Conservation (phyloP, 495 filamentous ascomycete species). For the Penicillium manginii region DNA sequence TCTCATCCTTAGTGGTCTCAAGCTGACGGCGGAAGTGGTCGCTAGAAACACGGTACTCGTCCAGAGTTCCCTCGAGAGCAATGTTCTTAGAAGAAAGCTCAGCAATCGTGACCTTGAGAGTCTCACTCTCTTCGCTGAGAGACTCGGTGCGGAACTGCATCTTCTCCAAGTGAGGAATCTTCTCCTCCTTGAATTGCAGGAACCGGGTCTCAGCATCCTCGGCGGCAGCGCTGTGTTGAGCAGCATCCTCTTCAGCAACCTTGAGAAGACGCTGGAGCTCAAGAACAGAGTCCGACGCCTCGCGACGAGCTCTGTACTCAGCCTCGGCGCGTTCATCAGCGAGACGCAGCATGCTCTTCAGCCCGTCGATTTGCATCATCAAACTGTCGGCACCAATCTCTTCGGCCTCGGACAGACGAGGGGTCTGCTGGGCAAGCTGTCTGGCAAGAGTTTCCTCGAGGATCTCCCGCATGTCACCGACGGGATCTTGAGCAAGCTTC, state of each 20-base stretch:
- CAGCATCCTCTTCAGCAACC: conserved; percentile 72
- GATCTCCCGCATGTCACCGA: conserved; percentile 47
- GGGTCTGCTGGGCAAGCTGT: conserved; percentile 39
- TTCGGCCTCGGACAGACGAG: conserved; percentile 45
- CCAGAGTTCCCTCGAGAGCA: conserved; percentile 58
- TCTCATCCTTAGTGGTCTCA: conserved; percentile 57
- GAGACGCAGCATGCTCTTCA: conserved; percentile 57
- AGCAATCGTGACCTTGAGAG: conserved; percentile 64
- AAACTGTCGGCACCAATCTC: conserved; percentile 53
- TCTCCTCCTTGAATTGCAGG: conserved; percentile 56
- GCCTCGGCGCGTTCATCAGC: conserved; percentile 56
- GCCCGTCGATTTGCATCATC: conserved; percentile 56
- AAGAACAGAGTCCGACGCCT: conserved; percentile 71
- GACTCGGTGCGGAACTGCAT: conserved; percentile 61
- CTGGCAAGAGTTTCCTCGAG: conserved; percentile 50
- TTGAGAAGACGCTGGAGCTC: conserved; percentile 72
- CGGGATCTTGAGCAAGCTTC: conserved; percentile 43
- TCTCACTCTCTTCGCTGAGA: conserved; percentile 65
- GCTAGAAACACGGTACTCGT: conserved; percentile 63
- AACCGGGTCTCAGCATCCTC: conserved; percentile 66
- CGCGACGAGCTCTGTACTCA: conserved; percentile 67
- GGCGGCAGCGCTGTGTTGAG: conserved; percentile 68
- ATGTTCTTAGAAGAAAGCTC: conserved; percentile 64
- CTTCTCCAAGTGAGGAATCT: conserved; percentile 52
- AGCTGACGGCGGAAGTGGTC: conserved; percentile 59